phyloP scores from a whole-genome alignment of 169 alveolate species.

The Eimeria acervulina region DNA sequence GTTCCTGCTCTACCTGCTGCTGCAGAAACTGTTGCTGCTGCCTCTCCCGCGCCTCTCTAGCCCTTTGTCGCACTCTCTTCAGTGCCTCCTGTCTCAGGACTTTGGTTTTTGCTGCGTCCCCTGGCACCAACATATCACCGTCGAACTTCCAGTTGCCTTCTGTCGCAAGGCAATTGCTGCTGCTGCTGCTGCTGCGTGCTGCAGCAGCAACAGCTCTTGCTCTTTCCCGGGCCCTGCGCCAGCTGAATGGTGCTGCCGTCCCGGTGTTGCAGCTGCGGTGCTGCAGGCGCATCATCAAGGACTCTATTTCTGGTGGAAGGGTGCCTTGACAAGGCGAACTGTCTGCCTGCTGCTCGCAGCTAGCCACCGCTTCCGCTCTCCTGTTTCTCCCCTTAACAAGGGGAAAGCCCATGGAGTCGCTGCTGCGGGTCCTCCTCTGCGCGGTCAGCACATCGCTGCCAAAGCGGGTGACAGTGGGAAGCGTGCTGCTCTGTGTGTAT shows the following conservation, averaged over 20 bases:
- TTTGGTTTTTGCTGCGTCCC: background rate
- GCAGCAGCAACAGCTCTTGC: slow-evolving; percentile 4
- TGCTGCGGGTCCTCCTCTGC: slow-evolving; percentile 35
- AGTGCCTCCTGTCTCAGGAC: slow-evolving; percentile 42
- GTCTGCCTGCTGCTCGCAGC: background rate
- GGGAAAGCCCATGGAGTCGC: background rate
- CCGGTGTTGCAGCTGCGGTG: slow-evolving; percentile 64
- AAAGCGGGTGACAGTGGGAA: background rate
- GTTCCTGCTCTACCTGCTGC: slow-evolving; percentile 25
- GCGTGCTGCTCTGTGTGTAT: background rate
- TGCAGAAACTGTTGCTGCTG: slow-evolving; percentile 42
- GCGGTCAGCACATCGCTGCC: background rate
- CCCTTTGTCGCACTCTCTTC: slow-evolving; percentile 55
- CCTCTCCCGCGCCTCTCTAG: slow-evolving; percentile 60
- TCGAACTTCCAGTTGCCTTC: slow-evolving; percentile 53
- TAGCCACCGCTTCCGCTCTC: background rate
- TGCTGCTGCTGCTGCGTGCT: slow-evolving; percentile 54
- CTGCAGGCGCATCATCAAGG: slow-evolving; percentile 34
- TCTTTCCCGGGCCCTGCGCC: slow-evolving; percentile 19
- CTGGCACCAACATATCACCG: slow-evolving; percentile 48
- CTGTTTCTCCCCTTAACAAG: background rate
- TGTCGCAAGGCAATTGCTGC: slow-evolving; percentile 23
- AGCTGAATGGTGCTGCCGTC: slow-evolving; percentile 27
- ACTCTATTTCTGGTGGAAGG: slow-evolving; percentile 17
- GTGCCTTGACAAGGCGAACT: background rate